phyloP scores from a whole-genome alignment of 208 protist genomes.

The Porcisia deanei region DNA sequence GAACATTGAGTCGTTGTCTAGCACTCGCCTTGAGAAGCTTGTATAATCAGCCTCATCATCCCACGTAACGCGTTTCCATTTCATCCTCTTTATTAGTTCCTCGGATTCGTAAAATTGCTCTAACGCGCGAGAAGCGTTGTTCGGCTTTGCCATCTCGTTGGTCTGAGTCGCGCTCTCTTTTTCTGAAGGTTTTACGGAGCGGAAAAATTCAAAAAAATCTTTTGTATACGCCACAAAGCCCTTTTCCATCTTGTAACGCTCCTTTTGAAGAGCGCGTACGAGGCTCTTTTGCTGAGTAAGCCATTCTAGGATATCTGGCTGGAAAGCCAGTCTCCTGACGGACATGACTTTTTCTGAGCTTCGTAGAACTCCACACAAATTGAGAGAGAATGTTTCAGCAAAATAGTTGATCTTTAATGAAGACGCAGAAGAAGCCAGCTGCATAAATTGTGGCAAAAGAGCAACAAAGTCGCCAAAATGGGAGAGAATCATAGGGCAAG shows the following conservation, averaged over 20 bases:
- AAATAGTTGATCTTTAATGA: neutral
- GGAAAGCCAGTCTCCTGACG: slow-evolving; percentile 41
- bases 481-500: too few relatives aligned
- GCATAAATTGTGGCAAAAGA: neutral
- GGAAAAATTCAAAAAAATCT: slow-evolving; percentile 46
- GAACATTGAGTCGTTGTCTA: slow-evolving; percentile 88
- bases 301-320: slow-evolving; percentile 81
- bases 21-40: slow-evolving; percentile 78
- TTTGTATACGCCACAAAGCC: slow-evolving; percentile 79
- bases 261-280: slow-evolving; percentile 41
- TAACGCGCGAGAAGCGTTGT: slow-evolving; percentile 43
- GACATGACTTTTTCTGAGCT: slow-evolving; percentile 35
- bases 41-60: slow-evolving; percentile 89
- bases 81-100: slow-evolving; percentile 89
- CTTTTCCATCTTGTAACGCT: slow-evolving; percentile 75
- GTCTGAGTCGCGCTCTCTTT: slow-evolving; percentile 13
- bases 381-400: neutral
- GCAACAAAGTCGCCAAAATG: neutral
- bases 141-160: neutral
- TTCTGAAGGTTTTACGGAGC: slow-evolving; percentile 10
- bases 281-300: slow-evolving; percentile 37
- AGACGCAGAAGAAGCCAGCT: neutral
- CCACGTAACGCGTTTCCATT: slow-evolving; percentile 93
- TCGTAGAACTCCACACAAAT: neutral
- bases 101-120: slow-evolving; percentile 91